Evolutionary conservation across 2,329 filamentous ascomycete genomes (phyloP), one percentile per base, ranked within the genome.

Genomic region (Echinosphaeria canescens): DNA sequence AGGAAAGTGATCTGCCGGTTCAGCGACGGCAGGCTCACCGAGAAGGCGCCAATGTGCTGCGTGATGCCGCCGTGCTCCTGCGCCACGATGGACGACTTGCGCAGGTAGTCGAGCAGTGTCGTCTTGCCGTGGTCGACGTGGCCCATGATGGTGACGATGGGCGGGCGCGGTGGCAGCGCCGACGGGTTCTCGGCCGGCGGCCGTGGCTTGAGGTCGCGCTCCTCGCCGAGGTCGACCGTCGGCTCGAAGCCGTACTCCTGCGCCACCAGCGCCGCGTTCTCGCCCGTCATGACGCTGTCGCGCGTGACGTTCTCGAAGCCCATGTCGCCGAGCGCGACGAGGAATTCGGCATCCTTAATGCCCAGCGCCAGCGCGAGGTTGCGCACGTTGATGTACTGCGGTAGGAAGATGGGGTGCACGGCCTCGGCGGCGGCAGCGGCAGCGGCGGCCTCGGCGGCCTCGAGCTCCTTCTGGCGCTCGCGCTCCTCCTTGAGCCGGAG

Each of bases 101-200:
- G 76, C 24, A 98, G 57, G 51, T 74, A 95, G 44, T 98, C 88
- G 8, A 98, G 59, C 23, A 98, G 71, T 0, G 90, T 98, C 1
- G 88, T 98, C 54, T 98, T 98, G 28, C 88, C 88, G 46, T 98
- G 88, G 44, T 98, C 90, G 38, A 98, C 88, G 36, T 98, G 88
- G 3, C 88, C 88, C 90, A 98, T 98, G 42, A 98, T 98, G 1
- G 90, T 95, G 22, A 98, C 84, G 19, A 98, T 81, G 0, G 88
- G 90, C 6, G 88, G 85, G 11, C 90, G 68, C 18, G 56, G 49
- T 2, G 82, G 81, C 6, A 93, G 49, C 10, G 48, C 38, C 0
- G 75, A 67, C 26, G 56, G 62, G 44, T 85, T 79, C 39, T 71
- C 70, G 7, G 68, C 65, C 15, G 60, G 53, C 2, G 81, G 73